Evolutionary conservation across 345 rosid species (phyloP).

Genomic region (Salix arbutifolia): DNA sequence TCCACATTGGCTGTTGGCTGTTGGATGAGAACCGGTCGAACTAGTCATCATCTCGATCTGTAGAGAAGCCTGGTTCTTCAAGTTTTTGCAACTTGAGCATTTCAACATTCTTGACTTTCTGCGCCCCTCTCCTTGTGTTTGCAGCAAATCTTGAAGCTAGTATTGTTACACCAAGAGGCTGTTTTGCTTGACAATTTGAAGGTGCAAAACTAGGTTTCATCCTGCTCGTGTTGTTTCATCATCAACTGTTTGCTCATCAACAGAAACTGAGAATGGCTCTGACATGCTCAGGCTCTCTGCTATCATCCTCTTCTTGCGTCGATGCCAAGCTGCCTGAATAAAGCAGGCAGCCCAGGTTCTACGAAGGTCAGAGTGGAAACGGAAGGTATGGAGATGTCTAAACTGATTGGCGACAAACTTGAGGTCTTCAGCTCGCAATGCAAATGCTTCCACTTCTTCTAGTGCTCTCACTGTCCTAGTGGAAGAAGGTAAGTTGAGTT

Average conservation of each 20-base stretch:
- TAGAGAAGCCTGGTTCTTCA: slow-evolving; percentile 73
- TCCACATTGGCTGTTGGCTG: neutral
- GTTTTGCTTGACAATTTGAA: slow-evolving; percentile 23
- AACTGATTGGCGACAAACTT: slow-evolving; percentile 90
- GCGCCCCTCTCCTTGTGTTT: slow-evolving; percentile 59
- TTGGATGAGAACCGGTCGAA: neutral
- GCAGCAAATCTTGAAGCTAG: slow-evolving; percentile 74
- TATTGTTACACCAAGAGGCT: slow-evolving; percentile 46
- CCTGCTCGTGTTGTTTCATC: slow-evolving; percentile 22
- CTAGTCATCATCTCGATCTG: slow-evolving; percentile 44
- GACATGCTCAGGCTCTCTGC: slow-evolving; percentile 38
- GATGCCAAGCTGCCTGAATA: slow-evolving; percentile 87
- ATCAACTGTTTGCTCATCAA: slow-evolving; percentile 11
- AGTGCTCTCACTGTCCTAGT: slow-evolving; percentile 84
- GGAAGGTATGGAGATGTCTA: slow-evolving; percentile 73
- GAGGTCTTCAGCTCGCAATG: slow-evolving; percentile 80
- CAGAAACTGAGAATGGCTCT: slow-evolving; percentile 37
- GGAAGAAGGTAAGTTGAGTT: slow-evolving; percentile 71
- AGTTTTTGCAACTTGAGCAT: slow-evolving; percentile 58
- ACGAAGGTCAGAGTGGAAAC: slow-evolving; percentile 88
- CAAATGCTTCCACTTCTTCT: slow-evolving; percentile 92
- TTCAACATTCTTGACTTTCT: slow-evolving; percentile 45
- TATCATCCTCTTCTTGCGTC: slow-evolving; percentile 58
- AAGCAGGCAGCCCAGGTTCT: slow-evolving; percentile 95
- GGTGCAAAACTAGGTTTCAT: slow-evolving; percentile 5